These are phyloP conservation scores for Spinacia oleracea DNA, from an alignment of 179 eudicot genomes.

Conservation along the genomic window DNA sequence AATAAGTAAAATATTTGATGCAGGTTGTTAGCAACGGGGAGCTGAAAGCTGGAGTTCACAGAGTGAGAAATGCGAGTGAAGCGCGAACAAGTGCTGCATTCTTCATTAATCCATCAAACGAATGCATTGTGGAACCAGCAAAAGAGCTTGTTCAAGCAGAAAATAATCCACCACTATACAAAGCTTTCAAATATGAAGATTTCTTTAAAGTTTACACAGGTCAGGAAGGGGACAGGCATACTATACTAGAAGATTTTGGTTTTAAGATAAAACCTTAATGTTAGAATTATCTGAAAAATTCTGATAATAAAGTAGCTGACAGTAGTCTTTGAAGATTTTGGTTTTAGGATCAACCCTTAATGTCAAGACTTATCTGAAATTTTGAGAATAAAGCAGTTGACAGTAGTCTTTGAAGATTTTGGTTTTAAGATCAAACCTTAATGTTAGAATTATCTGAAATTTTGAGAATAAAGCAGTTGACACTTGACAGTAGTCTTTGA, in stretches of 20 bases:
- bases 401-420: no score
- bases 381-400: no score
- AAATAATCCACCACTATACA: conserved; percentile 19
- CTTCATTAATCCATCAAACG: conserved; percentile 35
- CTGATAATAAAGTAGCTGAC: neutral
- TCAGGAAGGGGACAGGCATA: conserved; percentile 8
- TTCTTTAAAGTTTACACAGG: conserved; percentile 24
- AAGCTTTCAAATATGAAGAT: conserved; percentile 32
- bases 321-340: no score
- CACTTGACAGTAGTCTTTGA: no score
- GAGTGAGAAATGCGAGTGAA: conserved; percentile 35
- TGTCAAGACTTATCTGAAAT: no score
- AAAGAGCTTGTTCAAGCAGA: conserved; percentile 16
- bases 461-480: no score
- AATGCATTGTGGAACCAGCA: conserved; percentile 39
- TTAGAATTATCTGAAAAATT: neutral
- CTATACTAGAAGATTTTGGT: conserved; percentile 8
- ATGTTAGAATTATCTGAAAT: no score
- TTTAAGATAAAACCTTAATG: neutral
- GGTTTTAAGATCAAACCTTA: no score
- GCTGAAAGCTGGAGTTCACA: conserved; percentile 37
- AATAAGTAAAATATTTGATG: neutral
- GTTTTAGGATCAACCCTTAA: no score
- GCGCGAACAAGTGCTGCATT: conserved; percentile 33
- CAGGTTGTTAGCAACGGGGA: conserved; percentile 44